Percentiles rank a stretch among this genome's conserved stretches.
These are phyloP conservation scores for Porpolomopsis calyptriformis DNA, from an alignment of 768 basidiomycete species.

Conservation along the genomic window DNA sequence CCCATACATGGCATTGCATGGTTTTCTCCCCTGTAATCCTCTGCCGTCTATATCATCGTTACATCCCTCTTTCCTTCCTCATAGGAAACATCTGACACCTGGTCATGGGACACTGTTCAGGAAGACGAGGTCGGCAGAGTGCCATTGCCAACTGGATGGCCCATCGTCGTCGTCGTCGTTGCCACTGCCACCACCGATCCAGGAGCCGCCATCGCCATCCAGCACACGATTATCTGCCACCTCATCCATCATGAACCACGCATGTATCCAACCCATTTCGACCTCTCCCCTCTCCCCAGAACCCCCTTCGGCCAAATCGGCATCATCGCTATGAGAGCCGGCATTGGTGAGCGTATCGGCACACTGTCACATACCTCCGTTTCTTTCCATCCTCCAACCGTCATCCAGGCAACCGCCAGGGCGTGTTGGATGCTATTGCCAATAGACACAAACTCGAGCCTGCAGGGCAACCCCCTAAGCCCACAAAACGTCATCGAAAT, in stretches of 20 bases:
- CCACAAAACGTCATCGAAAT: constrained; percentile 97
- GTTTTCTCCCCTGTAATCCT: no score
- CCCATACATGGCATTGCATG: no score
- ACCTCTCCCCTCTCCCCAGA: constrained; percentile 85
- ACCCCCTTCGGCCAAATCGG: constrained; percentile 97
- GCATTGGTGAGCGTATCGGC: constrained; percentile 80
- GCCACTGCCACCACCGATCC: no score
- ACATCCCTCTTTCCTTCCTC: no score
- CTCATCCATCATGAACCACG: constrained; percentile 93
- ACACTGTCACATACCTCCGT: constrained; percentile 88
- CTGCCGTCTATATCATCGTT: no score
- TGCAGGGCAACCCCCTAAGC: constrained; percentile 84
- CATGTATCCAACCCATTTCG: constrained; percentile 90
- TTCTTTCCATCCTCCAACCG: constrained; percentile 5
- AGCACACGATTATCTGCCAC: constrained; percentile 94
- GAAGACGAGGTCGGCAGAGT: constrained; percentile 86
- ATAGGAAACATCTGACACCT: constrained; percentile 94
- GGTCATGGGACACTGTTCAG: constrained; percentile 95
- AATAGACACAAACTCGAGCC: constrained; percentile 87
- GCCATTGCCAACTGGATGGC: constrained; percentile 88
- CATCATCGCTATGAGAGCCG: constrained; percentile 84
- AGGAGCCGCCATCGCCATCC: no score
- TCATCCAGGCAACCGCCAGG: constrained; percentile 80
- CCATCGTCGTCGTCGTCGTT: constrained; percentile 71
- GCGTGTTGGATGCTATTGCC: constrained; percentile 77